A percentile compares a stretch with the other conserved stretches of the same genome.
Conservation (phyloP, 2,329 filamentous ascomycete species). For the Fusarium siculi region DNA sequence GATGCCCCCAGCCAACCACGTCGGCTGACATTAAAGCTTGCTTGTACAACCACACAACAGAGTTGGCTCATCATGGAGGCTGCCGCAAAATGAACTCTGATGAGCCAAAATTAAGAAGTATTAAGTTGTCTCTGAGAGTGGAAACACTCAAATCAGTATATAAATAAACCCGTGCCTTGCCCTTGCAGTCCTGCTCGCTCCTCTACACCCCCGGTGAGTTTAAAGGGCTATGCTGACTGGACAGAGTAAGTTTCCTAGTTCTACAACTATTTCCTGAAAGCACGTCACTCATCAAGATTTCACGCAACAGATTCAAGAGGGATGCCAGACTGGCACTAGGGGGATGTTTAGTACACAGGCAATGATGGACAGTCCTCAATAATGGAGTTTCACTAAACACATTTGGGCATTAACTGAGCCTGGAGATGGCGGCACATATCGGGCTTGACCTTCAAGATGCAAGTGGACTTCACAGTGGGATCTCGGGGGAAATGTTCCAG, state of each 20-base stretch:
- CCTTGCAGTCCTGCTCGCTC: not conserved
- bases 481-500: constrained; percentile 7
- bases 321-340: not conserved
- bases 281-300: not conserved
- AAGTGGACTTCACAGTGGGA: not conserved
- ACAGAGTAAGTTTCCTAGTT: no score
- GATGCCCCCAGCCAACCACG: not conserved
- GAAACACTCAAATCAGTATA: not conserved
- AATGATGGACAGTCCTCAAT: constrained; percentile 12
- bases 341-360: not conserved
- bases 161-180: not conserved
- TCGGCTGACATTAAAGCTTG: not conserved
- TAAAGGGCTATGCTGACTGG: no score
- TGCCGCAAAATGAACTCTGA: not conserved
- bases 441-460: not conserved
- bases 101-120: no score
- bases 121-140: not conserved
- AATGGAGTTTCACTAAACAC: not conserved
- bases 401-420: constrained; percentile 5
- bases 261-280: no score
- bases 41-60: not conserved
- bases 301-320: not conserved
- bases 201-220: no score
- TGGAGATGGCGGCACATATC: not conserved
- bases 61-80: not conserved